These are phyloP conservation scores for Wickerhamomyces ciferrii DNA, from an alignment of 805 yeast genomes.

Conservation along the genomic window DNA sequence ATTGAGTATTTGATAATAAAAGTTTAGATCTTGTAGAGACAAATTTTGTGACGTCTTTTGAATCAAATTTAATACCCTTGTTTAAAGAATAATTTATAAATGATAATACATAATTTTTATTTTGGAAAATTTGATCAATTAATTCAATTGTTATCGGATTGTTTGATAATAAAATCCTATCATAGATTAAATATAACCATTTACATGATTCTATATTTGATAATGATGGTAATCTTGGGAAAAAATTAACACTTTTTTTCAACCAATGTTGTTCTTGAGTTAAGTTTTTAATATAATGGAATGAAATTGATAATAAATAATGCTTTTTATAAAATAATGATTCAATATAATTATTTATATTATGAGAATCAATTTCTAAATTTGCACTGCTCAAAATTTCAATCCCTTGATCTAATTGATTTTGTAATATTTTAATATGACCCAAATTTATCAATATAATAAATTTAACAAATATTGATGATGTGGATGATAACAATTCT, in stretches of 20 bases:
- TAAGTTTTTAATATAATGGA: neutral
- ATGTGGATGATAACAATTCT: neutral
- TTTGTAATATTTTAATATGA: neutral
- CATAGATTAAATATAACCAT: slow-evolving; percentile 15
- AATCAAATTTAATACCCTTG: neutral
- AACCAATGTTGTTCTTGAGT: neutral
- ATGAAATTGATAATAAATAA: slow-evolving; percentile 7
- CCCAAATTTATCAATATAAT: neutral
- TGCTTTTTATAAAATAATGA: slow-evolving; percentile 5
- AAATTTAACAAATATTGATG: neutral
- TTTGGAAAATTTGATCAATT: slow-evolving; percentile 3
- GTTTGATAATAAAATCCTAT: neutral
- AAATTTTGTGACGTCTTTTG: slow-evolving; percentile 7
- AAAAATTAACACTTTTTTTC: slow-evolving; percentile 8
- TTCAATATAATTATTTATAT: neutral
- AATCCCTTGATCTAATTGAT: neutral
- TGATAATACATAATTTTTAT: slow-evolving; percentile 12
- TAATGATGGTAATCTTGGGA: slow-evolving; percentile 7
- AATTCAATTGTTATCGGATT: neutral
- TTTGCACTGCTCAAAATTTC: neutral
- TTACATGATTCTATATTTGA: slow-evolving; percentile 15
- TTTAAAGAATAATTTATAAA: slow-evolving; percentile 4
- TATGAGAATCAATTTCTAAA: neutral
- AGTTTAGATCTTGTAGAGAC: slow-evolving; percentile 6
- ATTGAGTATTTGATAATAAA: slow-evolving; percentile 23